Percentiles rank a stretch among this genome's conserved stretches.
phyloP scores from a whole-genome alignment of 768 basidiomycete genomes.

The Lenzites betulinus region DNA sequence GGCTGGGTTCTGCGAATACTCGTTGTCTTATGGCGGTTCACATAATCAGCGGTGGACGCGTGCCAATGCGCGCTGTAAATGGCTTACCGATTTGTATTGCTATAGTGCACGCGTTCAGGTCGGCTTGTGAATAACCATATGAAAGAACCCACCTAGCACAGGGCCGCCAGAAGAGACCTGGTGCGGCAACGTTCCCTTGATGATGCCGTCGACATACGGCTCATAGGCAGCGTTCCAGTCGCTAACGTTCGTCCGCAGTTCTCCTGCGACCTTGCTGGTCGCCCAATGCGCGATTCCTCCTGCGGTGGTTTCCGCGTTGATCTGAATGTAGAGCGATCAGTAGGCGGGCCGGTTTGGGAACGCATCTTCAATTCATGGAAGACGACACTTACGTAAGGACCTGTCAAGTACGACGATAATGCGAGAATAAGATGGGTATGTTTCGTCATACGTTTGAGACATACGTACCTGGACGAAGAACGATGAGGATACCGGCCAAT shows the following conservation, averaged over 20 bases:
- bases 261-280: conserved; percentile 64
- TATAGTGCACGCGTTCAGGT: conserved; percentile 17
- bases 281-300: conserved; percentile 75
- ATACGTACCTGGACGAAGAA: conserved; percentile 70
- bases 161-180: conserved; percentile 76
- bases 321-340: conserved; percentile 41
- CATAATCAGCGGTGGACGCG: not conserved
- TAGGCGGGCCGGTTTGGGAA: not conserved
- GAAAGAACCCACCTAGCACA: conserved; percentile 56
- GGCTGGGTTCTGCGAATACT: conserved; percentile 58
- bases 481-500: conserved; percentile 74
- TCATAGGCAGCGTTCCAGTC: conserved; percentile 74
- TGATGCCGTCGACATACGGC: conserved; percentile 69
- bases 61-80: conserved; percentile 18
- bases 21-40: conserved; percentile 59
- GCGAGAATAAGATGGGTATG: not conserved
- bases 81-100: conserved; percentile 58
- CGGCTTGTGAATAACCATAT: conserved; percentile 3
- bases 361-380: not conserved
- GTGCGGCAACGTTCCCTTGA: conserved; percentile 57
- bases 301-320: conserved; percentile 81
- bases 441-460: conserved; percentile 7
- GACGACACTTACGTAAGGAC: conserved; percentile 30
- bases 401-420: conserved; percentile 6
- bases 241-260: conserved; percentile 71